Conservation (phyloP, 306 rosid species). For the Trichosanthes cucumerina region DNA sequence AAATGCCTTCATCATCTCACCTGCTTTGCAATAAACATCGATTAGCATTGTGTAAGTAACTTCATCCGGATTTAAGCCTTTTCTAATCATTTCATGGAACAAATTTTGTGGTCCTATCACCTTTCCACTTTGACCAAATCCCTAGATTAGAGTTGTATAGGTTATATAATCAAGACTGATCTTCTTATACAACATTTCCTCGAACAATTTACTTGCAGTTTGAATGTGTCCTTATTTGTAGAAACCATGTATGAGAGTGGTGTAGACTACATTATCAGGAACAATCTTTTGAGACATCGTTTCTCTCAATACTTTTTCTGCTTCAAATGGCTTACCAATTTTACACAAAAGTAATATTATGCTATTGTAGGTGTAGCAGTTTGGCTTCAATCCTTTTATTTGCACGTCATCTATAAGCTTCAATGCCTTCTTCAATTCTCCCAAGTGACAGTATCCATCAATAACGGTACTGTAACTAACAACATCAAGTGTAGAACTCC, state of each 20-base stretch:
- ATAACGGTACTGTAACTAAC: constrained; percentile 72
- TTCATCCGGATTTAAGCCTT: constrained; percentile 67
- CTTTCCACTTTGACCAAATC: constrained; percentile 53
- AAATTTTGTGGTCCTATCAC: constrained; percentile 49
- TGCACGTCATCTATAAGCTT: constrained; percentile 66
- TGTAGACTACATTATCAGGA: constrained; percentile 71
- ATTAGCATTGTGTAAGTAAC: constrained; percentile 65
- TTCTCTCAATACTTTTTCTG: constrained; percentile 49
- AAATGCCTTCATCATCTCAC: constrained; percentile 68
- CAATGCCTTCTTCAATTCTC: constrained; percentile 44
- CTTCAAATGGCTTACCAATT: constrained; percentile 44
- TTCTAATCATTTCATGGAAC: constrained; percentile 47
- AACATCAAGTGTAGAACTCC: constrained; percentile 55
- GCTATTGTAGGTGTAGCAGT: constrained; percentile 49
- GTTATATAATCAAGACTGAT: constrained; percentile 54
- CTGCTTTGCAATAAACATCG: constrained; percentile 73
- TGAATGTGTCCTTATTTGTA: constrained; percentile 50
- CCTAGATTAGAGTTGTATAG: constrained; percentile 61
- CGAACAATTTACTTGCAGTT: constrained; percentile 40
- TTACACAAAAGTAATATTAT: constrained; percentile 50
- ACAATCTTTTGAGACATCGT: constrained; percentile 34
- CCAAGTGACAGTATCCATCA: constrained; percentile 48
- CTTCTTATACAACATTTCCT: constrained; percentile 49
- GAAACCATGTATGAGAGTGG: constrained; percentile 63
- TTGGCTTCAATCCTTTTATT: constrained; percentile 47